These are phyloP conservation scores for Aurifilum marmelostoma DNA, from an alignment of 2,329 filamentous ascomycete species.

Conservation along the genomic window DNA sequence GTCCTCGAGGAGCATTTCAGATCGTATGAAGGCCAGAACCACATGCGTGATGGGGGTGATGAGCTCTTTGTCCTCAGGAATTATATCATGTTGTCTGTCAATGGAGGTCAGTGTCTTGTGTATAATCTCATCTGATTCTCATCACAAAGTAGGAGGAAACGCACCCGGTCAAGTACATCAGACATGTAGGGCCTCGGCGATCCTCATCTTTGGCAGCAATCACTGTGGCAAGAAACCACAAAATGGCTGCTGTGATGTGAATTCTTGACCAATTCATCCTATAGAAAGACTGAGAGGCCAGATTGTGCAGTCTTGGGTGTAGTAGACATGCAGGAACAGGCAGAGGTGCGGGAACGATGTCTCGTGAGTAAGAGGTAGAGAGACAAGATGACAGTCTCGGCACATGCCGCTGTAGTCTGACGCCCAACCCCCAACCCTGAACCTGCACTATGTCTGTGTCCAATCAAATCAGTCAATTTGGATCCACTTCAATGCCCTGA, in stretches of 20 bases:
- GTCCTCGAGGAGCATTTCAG: conserved; percentile 53
- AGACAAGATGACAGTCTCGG: background rate
- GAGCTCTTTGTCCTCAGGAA: conserved; percentile 44
- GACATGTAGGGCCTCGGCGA: conserved; percentile 32
- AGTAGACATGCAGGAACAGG: background rate
- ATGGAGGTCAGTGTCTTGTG: background rate
- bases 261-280: background rate
- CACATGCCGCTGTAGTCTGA: background rate
- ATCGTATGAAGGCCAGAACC: conserved; percentile 60
- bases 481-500: background rate
- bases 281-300: background rate
- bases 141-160: conserved; percentile 16
- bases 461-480: background rate
- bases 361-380: background rate
- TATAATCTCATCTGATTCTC: too few relatives aligned
- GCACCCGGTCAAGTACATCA: conserved; percentile 58
- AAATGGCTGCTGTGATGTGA: background rate
- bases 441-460: background rate
- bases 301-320: background rate
- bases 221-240: conserved; percentile 17
- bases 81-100: conserved; percentile 50
- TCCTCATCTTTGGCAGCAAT: background rate
- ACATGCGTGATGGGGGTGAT: conserved; percentile 56
- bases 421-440: background rate
- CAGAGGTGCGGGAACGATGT: too few relatives aligned